Base-by-base conservation (phyloP, 768 basidiomycete genomes). In the Boletus subcaerulescens region DNA sequence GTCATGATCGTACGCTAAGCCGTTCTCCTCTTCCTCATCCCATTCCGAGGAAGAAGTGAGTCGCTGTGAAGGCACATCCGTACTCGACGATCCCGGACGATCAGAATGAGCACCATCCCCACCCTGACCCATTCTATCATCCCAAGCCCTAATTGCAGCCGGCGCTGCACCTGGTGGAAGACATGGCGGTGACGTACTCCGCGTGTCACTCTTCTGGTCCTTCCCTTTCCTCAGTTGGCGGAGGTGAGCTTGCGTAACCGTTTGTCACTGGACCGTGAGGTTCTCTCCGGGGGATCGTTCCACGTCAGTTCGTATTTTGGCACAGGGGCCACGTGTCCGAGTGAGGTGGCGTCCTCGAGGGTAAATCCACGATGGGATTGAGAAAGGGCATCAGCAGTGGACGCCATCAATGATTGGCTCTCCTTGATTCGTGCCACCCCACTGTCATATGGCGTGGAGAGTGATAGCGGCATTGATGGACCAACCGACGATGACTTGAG, bases 81-180 rank as follows among this genome's bases (percentile, higher is more conserved):
- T 33, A 70, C 69, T 73, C 68, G 62, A 62, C 42, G 62, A 64
- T 63, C 59, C 55, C 59, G 60, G 58, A 67, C 53, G 63, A 64
- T 63, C 62, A 64, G 65, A 67, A 63, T 64, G 57, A 64, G 65
- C 56, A 63, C 61, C 61, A 56, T 65, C 59, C 62, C 64, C 67
- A 64, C 67, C 63, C 59, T 67, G 68, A 50, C 65, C 70, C 54
- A 68, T 56, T 67, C 66, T 68, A 51, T 69, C 69, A 56, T 73
- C 73, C 58, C 72, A 74, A 45, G 68, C 68, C 56, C 68, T 75
- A 68, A 57, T 72, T 60, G 53, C 59, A 47, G 72, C 59, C 60
- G 72, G 70, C 26, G 75, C 76, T 15, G 77, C 76, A 31, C 76
- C 77, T 10, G 74, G 73, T 5, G 80, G 76, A 15, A 75, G 76